Conservation (phyloP, 2,329 filamentous ascomycete species). For the Magnaporthiopsis poae region DNA sequence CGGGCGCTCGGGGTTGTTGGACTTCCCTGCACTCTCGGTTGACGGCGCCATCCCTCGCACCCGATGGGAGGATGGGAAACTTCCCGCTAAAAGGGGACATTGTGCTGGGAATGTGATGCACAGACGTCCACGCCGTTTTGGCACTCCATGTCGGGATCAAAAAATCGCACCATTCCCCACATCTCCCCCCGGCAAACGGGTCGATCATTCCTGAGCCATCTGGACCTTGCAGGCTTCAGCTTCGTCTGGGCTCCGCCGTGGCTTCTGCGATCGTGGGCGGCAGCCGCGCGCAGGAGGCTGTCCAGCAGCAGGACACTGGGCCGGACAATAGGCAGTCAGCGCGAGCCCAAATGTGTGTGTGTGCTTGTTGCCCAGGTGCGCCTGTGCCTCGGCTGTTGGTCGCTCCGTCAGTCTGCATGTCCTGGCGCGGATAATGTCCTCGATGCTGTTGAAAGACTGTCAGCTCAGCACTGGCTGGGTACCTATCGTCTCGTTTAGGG, state of each 20-base stretch:
- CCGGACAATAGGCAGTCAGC: too few relatives aligned
- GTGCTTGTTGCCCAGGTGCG: neutral
- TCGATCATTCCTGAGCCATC: constrained; percentile 4
- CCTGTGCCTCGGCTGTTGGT: neutral
- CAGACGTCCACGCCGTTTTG: neutral
- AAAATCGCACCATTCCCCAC: constrained; percentile 8
- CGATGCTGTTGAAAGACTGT: too few relatives aligned
- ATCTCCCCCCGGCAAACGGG: constrained; percentile 4
- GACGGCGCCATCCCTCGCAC: too few relatives aligned
- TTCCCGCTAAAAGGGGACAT: neutral
- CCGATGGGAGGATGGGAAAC: neutral
- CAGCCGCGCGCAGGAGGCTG: neutral
- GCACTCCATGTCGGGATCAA: neutral
- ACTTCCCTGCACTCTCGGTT: neutral
- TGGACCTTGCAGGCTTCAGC: too few relatives aligned
- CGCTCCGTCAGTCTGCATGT: neutral
- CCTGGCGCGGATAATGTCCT: neutral
- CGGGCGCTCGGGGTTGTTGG: neutral
- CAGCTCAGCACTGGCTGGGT: too few relatives aligned
- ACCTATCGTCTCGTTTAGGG: too few relatives aligned
- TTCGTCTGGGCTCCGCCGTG: neutral
- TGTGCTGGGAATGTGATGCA: constrained; percentile 6
- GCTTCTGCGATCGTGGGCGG: neutral
- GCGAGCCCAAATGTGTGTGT: neutral
- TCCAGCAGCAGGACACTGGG: too few relatives aligned